Conservation (phyloP, 345 rosid species). For the Populus ilicifolia region DNA sequence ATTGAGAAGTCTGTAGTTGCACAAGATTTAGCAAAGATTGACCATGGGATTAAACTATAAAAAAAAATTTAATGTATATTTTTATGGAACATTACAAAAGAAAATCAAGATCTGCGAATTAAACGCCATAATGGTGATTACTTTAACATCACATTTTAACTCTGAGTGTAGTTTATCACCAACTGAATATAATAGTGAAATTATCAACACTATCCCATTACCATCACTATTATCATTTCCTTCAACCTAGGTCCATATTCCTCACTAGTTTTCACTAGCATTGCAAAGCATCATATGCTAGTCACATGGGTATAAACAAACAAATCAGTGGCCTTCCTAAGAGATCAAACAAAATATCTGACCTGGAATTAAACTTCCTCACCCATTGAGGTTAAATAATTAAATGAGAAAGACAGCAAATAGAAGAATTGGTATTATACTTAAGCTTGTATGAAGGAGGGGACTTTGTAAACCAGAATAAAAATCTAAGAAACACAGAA, state of each 20-base stretch:
- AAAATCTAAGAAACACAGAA: neutral
- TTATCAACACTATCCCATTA: neutral
- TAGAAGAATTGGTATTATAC: neutral
- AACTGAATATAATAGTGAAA: neutral
- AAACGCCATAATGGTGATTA: neutral
- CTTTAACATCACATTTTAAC: neutral
- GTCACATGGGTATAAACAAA: neutral
- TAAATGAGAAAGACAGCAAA: neutral
- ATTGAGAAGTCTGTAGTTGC: neutral
- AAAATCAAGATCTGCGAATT: neutral
- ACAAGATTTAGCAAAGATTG: neutral
- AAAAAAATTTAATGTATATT: neutral
- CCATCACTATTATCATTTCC: neutral
- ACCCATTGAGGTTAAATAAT: neutral
- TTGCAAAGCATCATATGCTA: neutral
- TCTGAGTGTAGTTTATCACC: too few species aligned
- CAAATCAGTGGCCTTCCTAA: neutral
- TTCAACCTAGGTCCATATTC: neutral
- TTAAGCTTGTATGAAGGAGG: neutral
- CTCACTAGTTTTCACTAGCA: neutral
- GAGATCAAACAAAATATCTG: neutral
- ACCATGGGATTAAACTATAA: neutral
- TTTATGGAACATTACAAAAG: too few species aligned
- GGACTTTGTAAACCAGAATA: neutral
- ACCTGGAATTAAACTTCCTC: neutral